Evolutionary conservation across 176 grass and related monocot genomes (phyloP), one percentile per base, ranked within the genome.

Genomic region (Avena insularis): DNA sequence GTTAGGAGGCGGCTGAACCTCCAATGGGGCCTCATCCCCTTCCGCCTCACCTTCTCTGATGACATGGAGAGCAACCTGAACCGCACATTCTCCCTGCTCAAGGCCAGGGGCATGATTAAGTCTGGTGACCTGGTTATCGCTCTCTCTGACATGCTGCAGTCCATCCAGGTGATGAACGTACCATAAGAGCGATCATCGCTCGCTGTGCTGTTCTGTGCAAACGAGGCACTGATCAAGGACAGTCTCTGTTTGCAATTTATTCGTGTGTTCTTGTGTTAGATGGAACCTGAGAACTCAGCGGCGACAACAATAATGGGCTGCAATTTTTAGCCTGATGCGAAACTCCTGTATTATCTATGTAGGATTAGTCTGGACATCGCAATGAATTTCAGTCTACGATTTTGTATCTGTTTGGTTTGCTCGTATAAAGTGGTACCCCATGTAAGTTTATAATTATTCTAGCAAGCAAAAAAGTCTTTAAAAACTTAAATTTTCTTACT

Each of bases 121-220:
- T 90, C 97, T 0, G 97, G 97, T 0, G 97, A 99, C 87, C 85
- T 99, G 13, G 92, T 99, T 73, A 96, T 99, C 4, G 97, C 97
- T 0, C 89, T 99, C 72, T 99, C 92, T 12, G 97, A 99, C 79
- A 96, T 91, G 92, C 80, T 94, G 60, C 97, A 99, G 85, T 99
- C 97, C n/a, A 99, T 99, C 82, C 97, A 99, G 84, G 94, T 99
- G 72, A 99, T 99, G 97, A 96, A 96, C 53, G 94, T 99, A 35
- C 97, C 97, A 1, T 99, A 86, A 90, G 75, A 27, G 43, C 16
- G 35, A 61, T 46, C 43, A 57, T 25, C 71, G 47, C 33, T 20
- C 31, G 3, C 2, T 9, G 23, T 72, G 40, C 48, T 21, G 5
- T 40, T 57, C 5, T 71, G 10, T 33, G 38, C 20, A 21, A 74